phyloP scores from a whole-genome alignment of 2,329 filamentous ascomycete genomes.

The Huntiella moniliformis region DNA sequence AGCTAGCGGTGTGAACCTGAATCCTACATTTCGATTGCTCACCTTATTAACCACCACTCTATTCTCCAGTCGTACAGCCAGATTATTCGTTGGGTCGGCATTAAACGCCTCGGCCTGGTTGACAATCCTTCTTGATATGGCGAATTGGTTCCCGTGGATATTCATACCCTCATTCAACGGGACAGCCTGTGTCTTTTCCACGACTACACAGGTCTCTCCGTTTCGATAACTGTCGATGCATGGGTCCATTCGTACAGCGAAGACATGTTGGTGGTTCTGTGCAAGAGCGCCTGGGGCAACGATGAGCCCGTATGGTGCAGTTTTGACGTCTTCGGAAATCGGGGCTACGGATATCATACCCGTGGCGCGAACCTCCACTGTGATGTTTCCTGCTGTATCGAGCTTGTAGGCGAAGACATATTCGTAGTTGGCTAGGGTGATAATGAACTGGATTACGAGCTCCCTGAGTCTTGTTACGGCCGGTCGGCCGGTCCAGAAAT shows the following conservation, averaged over 20 bases:
- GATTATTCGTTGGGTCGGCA: conserved; percentile 33
- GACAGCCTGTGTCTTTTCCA: conserved; percentile 22
- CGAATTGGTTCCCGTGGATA: conserved; percentile 42
- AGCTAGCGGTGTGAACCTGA: conserved; percentile 27
- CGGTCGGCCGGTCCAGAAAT: conserved; percentile 44
- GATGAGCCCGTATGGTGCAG: conserved; percentile 36
- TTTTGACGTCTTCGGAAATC: conserved; percentile 34
- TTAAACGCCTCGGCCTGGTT: conserved; percentile 29
- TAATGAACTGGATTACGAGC: conserved; percentile 49
- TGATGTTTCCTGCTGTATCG: conserved; percentile 41
- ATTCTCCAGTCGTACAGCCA: conserved; percentile 31
- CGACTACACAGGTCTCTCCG: conserved; percentile 30
- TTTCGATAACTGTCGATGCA: conserved; percentile 32
- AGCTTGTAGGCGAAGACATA: conserved; percentile 37
- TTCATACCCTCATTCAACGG: conserved; percentile 32
- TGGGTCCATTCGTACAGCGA: conserved; percentile 45
- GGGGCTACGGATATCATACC: conserved; percentile 44
- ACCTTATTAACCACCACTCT: conserved; percentile 25
- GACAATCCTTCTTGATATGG: conserved; percentile 29
- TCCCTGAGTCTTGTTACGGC: conserved; percentile 41
- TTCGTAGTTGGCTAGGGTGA: conserved; percentile 54
- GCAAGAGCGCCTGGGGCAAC: conserved; percentile 46
- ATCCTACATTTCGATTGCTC: conserved; percentile 30
- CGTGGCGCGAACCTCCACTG: conserved; percentile 44
- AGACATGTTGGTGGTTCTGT: conserved; percentile 54